Base-by-base conservation (phyloP, 108 stramenopile species). In the Craspedostauros australis region DNA sequence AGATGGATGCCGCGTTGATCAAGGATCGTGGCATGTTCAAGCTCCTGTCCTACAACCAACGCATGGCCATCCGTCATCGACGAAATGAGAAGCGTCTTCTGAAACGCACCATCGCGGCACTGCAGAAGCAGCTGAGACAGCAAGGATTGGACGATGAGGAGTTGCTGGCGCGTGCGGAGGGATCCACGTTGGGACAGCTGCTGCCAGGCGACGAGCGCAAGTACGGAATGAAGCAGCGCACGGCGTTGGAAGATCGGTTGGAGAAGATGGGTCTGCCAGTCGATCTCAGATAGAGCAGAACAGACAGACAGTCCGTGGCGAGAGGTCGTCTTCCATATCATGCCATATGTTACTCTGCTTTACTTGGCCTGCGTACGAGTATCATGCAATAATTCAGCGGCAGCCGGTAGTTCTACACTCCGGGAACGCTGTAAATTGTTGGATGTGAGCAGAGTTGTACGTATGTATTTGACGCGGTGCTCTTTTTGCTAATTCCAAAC, bases 61-160 rank as follows among this genome's bases (percentile, higher is more conserved):
- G 93, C 31, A 95, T 95, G 93, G 93, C 89, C 7, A 70, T 87
- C 3, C 76, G 90, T 33, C 89, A 91, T 52, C 66, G 88, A 23
- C 66, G 86, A 16, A 91, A 89, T 54, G 93, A 95, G 58, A 91
- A 95, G 66, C 60, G 93, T n/a, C 57, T 95, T 42, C 62, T 95
- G 38, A 84, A 86, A 64, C 67, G 88, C 38, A 95, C 93, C 23
- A 79, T 95, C 60, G 90, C 89, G 6, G 93, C 93, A 4, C 49
- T 89, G 39, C 85, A 89, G 66, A 84, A 82, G 45, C 86, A 93
- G 46, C 75, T 88, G 28, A 38, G 56, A 9, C 66, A 69, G 49
- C 83, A 83, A 39, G 91, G 91, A 42, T 63, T 93, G 52, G 80
- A 88, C 52, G 74, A 65, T 1, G 77, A 76, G 29, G 80, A 77